Evolutionary conservation across 768 basidiomycete species (phyloP).

Genomic region (Phaffia australis): DNA sequence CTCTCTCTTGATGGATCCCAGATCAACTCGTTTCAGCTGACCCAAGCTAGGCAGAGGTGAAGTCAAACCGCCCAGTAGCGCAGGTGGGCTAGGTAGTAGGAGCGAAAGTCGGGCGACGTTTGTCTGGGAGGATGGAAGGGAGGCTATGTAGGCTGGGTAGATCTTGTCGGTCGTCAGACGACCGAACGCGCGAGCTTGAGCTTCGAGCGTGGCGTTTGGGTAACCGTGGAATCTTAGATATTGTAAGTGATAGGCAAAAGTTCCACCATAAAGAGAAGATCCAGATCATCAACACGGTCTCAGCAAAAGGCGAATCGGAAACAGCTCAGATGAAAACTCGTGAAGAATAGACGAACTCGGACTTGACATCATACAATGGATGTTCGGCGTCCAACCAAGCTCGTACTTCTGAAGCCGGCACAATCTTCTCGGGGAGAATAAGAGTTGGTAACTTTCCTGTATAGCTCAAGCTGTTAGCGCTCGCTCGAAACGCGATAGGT

Average conservation of each 20-base stretch:
- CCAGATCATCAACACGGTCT: too few relatives aligned
- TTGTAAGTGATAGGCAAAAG: not conserved
- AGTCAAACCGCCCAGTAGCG: slow-evolving; percentile 17
- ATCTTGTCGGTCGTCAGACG: slow-evolving; percentile 14
- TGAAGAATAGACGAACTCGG: slow-evolving; percentile 1
- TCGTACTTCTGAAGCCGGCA: slow-evolving; percentile 13
- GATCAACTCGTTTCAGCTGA: slow-evolving; percentile 8
- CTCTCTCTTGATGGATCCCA: slow-evolving; percentile 3
- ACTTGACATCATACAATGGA: slow-evolving; percentile 11
- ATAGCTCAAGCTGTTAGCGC: not conserved
- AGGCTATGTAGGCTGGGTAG: slow-evolving; percentile 17
- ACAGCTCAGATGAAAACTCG: not conserved
- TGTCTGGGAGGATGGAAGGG: not conserved
- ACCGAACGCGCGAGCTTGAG: slow-evolving; percentile 20
- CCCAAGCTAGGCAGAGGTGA: slow-evolving; percentile 10
- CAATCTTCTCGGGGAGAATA: slow-evolving; percentile 6
- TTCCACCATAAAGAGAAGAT: not conserved
- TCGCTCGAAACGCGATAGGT: not conserved
- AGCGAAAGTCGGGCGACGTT: slow-evolving; percentile 13
- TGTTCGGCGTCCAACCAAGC: slow-evolving; percentile 15
- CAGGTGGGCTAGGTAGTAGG: slow-evolving; percentile 13
- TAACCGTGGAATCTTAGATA: slow-evolving; percentile 24
- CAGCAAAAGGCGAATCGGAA: too few relatives aligned
- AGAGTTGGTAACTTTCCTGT: slow-evolving; percentile 9
- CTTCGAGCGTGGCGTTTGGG: slow-evolving; percentile 1